Base-by-base conservation (phyloP, 2,329 filamentous ascomycete genomes). In the Ascochyta pisi region DNA sequence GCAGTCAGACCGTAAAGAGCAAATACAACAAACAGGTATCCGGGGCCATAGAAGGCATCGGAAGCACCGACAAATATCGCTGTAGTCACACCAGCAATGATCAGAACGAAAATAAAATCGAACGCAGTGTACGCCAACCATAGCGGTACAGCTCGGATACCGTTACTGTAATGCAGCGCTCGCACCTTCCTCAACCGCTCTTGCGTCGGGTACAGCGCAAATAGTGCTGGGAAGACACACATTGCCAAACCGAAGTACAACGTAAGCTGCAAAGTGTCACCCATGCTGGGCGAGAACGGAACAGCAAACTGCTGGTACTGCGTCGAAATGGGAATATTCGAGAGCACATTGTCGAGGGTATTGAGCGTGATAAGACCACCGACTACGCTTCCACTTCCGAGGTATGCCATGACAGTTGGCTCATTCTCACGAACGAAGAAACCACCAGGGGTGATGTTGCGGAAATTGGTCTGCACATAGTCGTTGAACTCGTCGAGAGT, bases 161-260 rank as follows among this genome's bases (percentile, higher is more conserved):
- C 93, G 69, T 96, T 97, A 50, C 91, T 96, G 76, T 96, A 97
- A 74, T 97, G 89, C 27, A 97, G 80, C 15, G 90, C 89, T 47
- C 93, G 86, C 23, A 97, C 91, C 61, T 92, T 89, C 45, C 87
- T 81, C 10, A 92, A 80, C 24, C 92, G 84, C 74, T 97, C 93
- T 26, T 90, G 81, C n/a, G 91, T 96, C 0, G 92, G 91, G 69
- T 97, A 97, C 4, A 97, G 79, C 0, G 90, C 86, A 66, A 96
- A 96, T 79, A 97, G 93, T 13, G 89, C 91, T 0, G 93, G 92
- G 66, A 89, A 95, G 1, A 88, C 87, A 6, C 85, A 83, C 76
- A 96, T 86, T 1, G 89, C 90, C 8, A 97, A 82, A 13, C 89
- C 87, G 71, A 95, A 89, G 75, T 96, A 96, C 8, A 91, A 81